phyloP scores from a whole-genome alignment of 805 yeast genomes.

The Wickerhamomyces xylosicus region DNA sequence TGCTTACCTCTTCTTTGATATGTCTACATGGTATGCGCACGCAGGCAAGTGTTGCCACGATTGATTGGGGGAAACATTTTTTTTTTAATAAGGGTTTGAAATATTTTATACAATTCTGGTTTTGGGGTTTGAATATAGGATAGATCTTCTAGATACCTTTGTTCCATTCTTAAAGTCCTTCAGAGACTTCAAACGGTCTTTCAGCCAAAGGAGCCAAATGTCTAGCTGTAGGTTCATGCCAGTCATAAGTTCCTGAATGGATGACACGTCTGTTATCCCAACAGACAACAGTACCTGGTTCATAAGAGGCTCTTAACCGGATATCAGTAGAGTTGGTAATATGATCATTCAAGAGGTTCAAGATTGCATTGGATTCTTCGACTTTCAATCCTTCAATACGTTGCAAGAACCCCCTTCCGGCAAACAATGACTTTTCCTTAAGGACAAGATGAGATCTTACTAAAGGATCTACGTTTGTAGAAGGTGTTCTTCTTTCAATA shows the following conservation, averaged over 20 bases:
- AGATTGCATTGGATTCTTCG: slow-evolving; percentile 56
- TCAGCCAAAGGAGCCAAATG: slow-evolving; percentile 73
- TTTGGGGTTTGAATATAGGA: too few relatives aligned
- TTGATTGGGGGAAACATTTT: too few relatives aligned
- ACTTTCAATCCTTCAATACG: slow-evolving; percentile 62
- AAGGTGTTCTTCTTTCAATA: slow-evolving; percentile 54
- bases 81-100: too few relatives aligned
- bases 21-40: too few relatives aligned
- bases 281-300: slow-evolving; percentile 55
- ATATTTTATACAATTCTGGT: too few relatives aligned
- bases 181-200: slow-evolving; percentile 46
- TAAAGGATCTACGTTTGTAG: slow-evolving; percentile 50
- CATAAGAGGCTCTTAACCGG: slow-evolving; percentile 65
- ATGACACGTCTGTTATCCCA: slow-evolving; percentile 73
- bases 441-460: slow-evolving; percentile 69
- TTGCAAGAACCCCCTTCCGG: slow-evolving; percentile 53
- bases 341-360: slow-evolving; percentile 45
- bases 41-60: too few relatives aligned
- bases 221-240: slow-evolving; percentile 51
- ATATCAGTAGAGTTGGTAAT: slow-evolving; percentile 47
- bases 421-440: slow-evolving; percentile 45
- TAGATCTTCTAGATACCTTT: too few relatives aligned
- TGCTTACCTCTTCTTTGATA: too few relatives aligned
- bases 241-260: slow-evolving; percentile 64
- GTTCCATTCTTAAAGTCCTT: slow-evolving; percentile 22